phyloP scores from a whole-genome alignment of 306 rosid species.

The Vigna mungo region DNA sequence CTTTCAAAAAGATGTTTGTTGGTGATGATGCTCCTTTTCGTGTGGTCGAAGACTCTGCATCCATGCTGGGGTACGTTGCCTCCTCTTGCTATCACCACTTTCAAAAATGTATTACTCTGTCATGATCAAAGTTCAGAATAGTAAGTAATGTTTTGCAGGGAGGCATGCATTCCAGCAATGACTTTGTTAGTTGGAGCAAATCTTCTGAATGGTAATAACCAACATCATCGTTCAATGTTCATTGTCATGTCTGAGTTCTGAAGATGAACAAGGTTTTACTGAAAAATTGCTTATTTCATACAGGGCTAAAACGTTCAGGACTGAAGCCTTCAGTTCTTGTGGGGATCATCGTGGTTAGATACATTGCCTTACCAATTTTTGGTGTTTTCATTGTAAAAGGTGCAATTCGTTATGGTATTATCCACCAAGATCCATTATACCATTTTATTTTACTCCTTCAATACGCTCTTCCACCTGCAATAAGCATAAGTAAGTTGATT shows the following conservation, averaged over 20 bases:
- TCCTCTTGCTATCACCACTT: background rate
- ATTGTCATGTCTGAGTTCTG: background rate
- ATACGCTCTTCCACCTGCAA: slow-evolving; percentile 48
- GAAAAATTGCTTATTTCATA: background rate
- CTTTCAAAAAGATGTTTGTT: slow-evolving; percentile 36
- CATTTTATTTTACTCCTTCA: slow-evolving; percentile 48
- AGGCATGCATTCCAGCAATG: slow-evolving; percentile 47
- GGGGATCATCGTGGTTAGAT: slow-evolving; percentile 45
- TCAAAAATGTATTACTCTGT: background rate
- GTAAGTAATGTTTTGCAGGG: slow-evolving; percentile 37
- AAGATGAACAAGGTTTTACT: slow-evolving; percentile 11
- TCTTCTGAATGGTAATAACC: slow-evolving; percentile 43
- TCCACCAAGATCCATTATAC: slow-evolving; percentile 48
- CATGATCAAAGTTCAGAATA: background rate
- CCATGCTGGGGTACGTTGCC: slow-evolving; percentile 50
- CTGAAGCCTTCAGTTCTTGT: slow-evolving; percentile 26
- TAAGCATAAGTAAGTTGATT: slow-evolving; percentile 49
- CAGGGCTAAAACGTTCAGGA: slow-evolving; percentile 47
- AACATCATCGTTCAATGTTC: slow-evolving; percentile 8
- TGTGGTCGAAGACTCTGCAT: slow-evolving; percentile 43
- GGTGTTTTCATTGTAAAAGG: slow-evolving; percentile 53
- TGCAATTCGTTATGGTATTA: slow-evolving; percentile 38
- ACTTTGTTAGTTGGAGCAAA: slow-evolving; percentile 56
- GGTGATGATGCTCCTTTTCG: slow-evolving; percentile 50
- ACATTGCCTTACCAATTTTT: slow-evolving; percentile 36